Evolutionary conservation across 2,329 filamentous ascomycete genomes (phyloP).

Genomic region (Aspergillus hiratsukae): DNA sequence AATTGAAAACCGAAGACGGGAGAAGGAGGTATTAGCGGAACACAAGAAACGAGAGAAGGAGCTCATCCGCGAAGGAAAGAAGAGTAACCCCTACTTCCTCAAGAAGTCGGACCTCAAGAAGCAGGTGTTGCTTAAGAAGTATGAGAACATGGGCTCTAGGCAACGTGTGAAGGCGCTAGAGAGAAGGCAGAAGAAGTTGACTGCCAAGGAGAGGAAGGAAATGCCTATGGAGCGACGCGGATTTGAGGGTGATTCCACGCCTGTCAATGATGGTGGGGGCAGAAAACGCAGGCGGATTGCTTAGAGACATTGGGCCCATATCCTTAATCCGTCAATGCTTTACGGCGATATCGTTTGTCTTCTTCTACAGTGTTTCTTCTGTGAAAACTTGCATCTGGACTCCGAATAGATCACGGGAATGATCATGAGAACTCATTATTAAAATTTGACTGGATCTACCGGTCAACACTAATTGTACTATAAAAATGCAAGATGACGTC

Average conservation of each 20-base stretch:
- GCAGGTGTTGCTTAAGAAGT: slow-evolving; percentile 72
- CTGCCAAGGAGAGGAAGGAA: slow-evolving; percentile 76
- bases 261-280: slow-evolving; percentile 13
- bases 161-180: slow-evolving; percentile 82
- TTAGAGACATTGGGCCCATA: slow-evolving; percentile 10
- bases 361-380: neutral
- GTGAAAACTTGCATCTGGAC: neutral
- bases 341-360: neutral
- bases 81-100: slow-evolving; percentile 73
- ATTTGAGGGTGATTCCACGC: slow-evolving; percentile 21
- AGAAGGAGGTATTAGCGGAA: slow-evolving; percentile 64
- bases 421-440: slow-evolving; percentile 10
- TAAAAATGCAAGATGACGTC: neutral
- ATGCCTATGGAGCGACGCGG: slow-evolving; percentile 56
- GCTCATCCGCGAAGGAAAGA: slow-evolving; percentile 79
- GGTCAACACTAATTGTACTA: neutral
- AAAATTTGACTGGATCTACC: slow-evolving; percentile 6
- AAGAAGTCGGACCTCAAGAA: slow-evolving; percentile 93
- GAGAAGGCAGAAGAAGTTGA: slow-evolving; percentile 82
- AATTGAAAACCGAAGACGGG: slow-evolving; percentile 63
- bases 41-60: slow-evolving; percentile 82
- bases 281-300: slow-evolving; percentile 27
- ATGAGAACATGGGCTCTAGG: slow-evolving; percentile 75
- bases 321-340: neutral
- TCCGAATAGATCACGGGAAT: neutral